Evolutionary conservation across 179 eudicot species (phyloP), one percentile per base, ranked within the genome.

Genomic region (Actinidia arguta): DNA sequence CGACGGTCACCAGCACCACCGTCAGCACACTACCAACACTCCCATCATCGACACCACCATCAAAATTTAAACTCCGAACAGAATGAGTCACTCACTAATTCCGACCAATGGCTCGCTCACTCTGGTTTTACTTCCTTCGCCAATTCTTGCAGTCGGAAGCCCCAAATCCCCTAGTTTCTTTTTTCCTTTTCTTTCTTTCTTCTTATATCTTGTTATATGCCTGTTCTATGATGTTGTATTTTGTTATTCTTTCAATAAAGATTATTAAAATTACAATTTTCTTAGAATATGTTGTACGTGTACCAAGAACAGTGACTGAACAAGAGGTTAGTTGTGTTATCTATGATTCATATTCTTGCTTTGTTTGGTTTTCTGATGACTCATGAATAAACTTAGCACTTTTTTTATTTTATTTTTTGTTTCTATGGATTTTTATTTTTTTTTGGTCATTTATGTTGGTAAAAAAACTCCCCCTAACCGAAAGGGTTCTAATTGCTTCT

Each of bases 231-330:
- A 11, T 12, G 11, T 42, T 22, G 5, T 4, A 48, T 77, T 77
- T n/a, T 67, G 31, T 76, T 5, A 6, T 62, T 66, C 16, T 78
- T 51, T 42, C 8, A 22, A n/a, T 68, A 52, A 76, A 42, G 54
- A 68, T 75, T 70, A 51, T 63, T 78, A 76, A 82, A 56, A 46
- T 51, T 22, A 14, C 42, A 24, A 4, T 67, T 31, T 83, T 51
- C 79, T 51, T 90, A 91, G 94, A 88, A 68, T 63, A 69, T 74
- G 92, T 93, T 48, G 94, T 87, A 67, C 91, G 92, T 73, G 85
- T 90, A 85, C 94, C 96, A 56, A 91, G 90, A 82, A 88, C 93
- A 48, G 85, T 84, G 9, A 85, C 88, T 3, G 94, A 91, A 89
- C 90, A 89, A 84, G 91, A 92, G 81, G 98, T 91, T 82, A 90